Evolutionary conservation across 208 protist species (phyloP).

Genomic region (Trypanosoma boissoni): DNA sequence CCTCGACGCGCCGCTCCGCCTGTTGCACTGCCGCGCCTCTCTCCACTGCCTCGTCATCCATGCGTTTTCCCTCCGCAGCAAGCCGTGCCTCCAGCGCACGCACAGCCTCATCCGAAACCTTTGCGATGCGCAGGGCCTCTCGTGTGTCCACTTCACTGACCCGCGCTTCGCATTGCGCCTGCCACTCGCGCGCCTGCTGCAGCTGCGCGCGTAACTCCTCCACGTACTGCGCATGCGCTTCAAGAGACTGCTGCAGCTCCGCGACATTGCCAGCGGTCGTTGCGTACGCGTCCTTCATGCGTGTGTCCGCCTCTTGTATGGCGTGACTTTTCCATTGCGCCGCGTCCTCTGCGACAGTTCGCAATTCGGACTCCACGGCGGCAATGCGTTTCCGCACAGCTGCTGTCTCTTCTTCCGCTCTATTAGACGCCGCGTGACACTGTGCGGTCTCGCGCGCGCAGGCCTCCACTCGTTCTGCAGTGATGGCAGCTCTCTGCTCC

Average conservation of each 20-base stretch:
- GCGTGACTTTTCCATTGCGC: slow-evolving; percentile 70
- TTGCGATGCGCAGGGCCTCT: not conserved
- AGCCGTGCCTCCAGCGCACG: slow-evolving; percentile 20
- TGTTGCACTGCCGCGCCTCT: too few species aligned
- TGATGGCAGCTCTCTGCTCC: too few species aligned
- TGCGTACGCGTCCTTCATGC: slow-evolving; percentile 38
- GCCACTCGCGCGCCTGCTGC: slow-evolving; percentile 28
- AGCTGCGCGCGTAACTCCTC: slow-evolving; percentile 7
- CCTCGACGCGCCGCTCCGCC: too few species aligned
- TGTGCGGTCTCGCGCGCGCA: slow-evolving; percentile 36
- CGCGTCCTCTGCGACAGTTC: too few species aligned
- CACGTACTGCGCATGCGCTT: slow-evolving; percentile 28
- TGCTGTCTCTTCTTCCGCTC: too few species aligned
- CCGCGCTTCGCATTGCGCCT: slow-evolving; percentile 31
- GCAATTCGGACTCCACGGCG: too few species aligned
- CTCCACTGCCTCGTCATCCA: too few species aligned
- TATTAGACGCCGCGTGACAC: too few species aligned
- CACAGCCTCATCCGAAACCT: not conserved
- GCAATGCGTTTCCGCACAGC: slow-evolving; percentile 55
- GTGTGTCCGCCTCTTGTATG: slow-evolving; percentile 38
- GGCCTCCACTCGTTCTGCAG: slow-evolving; percentile 44
- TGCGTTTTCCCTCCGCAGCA: too few species aligned
- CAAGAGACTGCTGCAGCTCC: slow-evolving; percentile 20
- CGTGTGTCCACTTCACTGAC: not conserved
- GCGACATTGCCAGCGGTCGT: slow-evolving; percentile 33